A percentile compares a stretch with the other conserved stretches of the same genome.
Evolutionary conservation across 768 basidiomycete genomes (phyloP).

Genomic region (Tricholomella constricta): DNA sequence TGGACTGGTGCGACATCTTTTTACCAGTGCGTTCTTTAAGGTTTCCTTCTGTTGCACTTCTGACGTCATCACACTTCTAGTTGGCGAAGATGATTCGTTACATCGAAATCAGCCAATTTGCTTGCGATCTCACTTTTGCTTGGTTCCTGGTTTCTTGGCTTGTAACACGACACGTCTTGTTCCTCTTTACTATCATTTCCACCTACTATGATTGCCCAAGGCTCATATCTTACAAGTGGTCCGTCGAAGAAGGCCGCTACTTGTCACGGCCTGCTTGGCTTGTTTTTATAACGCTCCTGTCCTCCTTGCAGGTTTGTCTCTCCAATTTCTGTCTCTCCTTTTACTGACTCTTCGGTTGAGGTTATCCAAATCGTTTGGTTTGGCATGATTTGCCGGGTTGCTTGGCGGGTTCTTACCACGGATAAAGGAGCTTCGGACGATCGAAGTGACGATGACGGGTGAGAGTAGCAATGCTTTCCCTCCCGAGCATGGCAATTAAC

Average conservation of each 20-base stretch:
- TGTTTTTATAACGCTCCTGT: conserved; percentile 56
- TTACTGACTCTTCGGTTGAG: conserved; percentile 36
- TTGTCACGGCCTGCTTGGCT: conserved; percentile 45
- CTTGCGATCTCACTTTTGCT: conserved; percentile 77
- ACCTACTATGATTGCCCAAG: conserved; percentile 50
- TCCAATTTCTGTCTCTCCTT: background rate
- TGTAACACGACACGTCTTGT: conserved; percentile 84
- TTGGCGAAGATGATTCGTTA: conserved; percentile 95
- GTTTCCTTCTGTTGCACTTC: background rate
- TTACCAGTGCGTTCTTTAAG: conserved; percentile 66
- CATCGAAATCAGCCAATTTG: conserved; percentile 56
- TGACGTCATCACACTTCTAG: conserved; percentile 38
- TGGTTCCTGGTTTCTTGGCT: conserved; percentile 90
- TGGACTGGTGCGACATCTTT: conserved; percentile 95
- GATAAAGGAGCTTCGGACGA: conserved; percentile 80
- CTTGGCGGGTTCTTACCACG: conserved; percentile 72
- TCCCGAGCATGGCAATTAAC: conserved; percentile 6
- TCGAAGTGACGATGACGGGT: conserved; percentile 85
- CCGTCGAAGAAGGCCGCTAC: conserved; percentile 57
- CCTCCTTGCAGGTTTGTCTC: conserved; percentile 59
- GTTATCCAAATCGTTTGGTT: conserved; percentile 85
- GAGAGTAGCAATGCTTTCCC: conserved; percentile 5
- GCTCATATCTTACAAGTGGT: conserved; percentile 58
- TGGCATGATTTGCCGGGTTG: conserved; percentile 78
- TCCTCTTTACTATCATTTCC: conserved; percentile 69